Base-by-base conservation (phyloP, 768 basidiomycete genomes). In the Boletus patriciae region DNA sequence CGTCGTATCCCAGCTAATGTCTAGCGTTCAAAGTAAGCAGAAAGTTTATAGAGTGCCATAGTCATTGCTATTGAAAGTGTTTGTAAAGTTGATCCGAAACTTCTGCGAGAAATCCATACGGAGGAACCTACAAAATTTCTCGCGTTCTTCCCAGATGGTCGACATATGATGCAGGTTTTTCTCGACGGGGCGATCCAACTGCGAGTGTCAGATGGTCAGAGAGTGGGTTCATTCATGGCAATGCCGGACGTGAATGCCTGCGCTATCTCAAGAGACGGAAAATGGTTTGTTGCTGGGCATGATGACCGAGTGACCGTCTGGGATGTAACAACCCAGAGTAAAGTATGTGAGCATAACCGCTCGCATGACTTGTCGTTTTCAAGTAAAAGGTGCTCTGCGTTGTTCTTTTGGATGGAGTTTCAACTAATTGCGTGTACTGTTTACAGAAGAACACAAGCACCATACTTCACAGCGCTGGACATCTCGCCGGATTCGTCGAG, bases 151-250 rank as follows among this genome's bases (percentile, higher is more conserved):
- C 38, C 47, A 19, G 59, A 46, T 18, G 27, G 44, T 21, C 40
- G 33, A n/a, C 54, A 57, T 25, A n/a, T 40, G 29, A 60, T 50
- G 16, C 50, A 46, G 9, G 48, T 58, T 42, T 42, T 23, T 19
- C 29, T 51, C 21, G n/a, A 38, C 16, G 40, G 54, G 23, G 54
- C 6, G 29, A 16, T 42, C n/a, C 33, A 51, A 18, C 16, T 59
- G 33, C 45, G 27, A 25, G 21, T 36, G 21, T 46, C 49, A 13
- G 59, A 60, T 21, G 59, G 46, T 45, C 50, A 36, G 34, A 46
- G 21, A 46, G 29, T 50, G 23, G 31, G 18, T 29, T 54, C 31
- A 31, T 46, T 29, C 29, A 60, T 60, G 29, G 25, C 31, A 3
- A 50, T 42, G 27, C 27, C 52, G n/a, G 37, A 48, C 10, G 29